Evolutionary conservation across 2,329 filamentous ascomycete genomes (phyloP).

Genomic region (Aspergillus cejpii): DNA sequence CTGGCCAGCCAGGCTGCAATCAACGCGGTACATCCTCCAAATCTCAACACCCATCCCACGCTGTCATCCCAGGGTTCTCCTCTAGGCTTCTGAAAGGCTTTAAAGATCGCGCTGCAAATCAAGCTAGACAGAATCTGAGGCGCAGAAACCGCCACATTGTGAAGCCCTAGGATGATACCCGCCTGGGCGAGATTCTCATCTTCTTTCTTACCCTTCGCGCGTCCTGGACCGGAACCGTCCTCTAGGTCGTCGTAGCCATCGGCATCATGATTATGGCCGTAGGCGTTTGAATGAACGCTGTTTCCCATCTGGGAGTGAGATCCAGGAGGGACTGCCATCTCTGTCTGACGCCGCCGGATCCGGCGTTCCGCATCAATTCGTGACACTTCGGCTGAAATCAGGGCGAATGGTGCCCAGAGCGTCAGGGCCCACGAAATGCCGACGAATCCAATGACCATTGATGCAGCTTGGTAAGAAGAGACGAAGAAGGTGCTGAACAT

Average conservation of each 20-base stretch:
- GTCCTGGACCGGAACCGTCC: slow-evolving; percentile 20
- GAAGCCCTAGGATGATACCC: slow-evolving; percentile 85
- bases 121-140: slow-evolving; percentile 88
- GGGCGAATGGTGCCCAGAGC: slow-evolving; percentile 89
- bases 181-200: slow-evolving; percentile 64
- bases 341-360: slow-evolving; percentile 37
- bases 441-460: slow-evolving; percentile 68
- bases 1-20: slow-evolving; percentile 67
- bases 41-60: slow-evolving; percentile 76
- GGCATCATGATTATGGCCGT: background rate
- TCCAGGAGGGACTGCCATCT: slow-evolving; percentile 23
- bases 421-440: slow-evolving; percentile 90
- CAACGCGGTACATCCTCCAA: slow-evolving; percentile 73
- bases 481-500: slow-evolving; percentile 83
- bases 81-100: slow-evolving; percentile 75
- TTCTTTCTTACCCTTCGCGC: slow-evolving; percentile 21
- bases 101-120: slow-evolving; percentile 77
- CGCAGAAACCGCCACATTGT: slow-evolving; percentile 89
- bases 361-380: slow-evolving; percentile 65
- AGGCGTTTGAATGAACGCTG: slow-evolving; percentile 2
- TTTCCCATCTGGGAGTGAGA: background rate
- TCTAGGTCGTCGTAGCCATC: slow-evolving; percentile 19
- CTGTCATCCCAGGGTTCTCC: slow-evolving; percentile 78
- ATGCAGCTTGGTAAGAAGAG: slow-evolving; percentile 62
- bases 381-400: slow-evolving; percentile 88